A percentile compares a stretch with the other conserved stretches of the same genome.
These are phyloP conservation scores for Trichoderma gracile DNA, from an alignment of 2,329 filamentous ascomycete species.

Conservation along the genomic window DNA sequence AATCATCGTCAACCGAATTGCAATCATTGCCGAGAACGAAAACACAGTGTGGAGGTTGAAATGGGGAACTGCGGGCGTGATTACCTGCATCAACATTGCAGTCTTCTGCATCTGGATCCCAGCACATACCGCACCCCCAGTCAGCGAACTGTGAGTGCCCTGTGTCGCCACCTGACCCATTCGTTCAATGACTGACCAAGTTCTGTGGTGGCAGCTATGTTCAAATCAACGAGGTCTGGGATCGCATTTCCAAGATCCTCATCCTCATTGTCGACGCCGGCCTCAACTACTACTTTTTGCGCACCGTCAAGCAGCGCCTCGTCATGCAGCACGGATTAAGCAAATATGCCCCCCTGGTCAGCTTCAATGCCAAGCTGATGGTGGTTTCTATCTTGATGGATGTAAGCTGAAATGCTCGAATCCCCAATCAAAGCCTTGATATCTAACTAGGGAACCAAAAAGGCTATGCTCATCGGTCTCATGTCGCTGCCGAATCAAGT, in stretches of 20 bases:
- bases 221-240: conserved; percentile 52
- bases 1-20: conserved; percentile 48
- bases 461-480: conserved; percentile 20
- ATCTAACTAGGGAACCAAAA: neutral
- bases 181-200: neutral
- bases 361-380: conserved; percentile 53
- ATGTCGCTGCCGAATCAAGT: conserved; percentile 32
- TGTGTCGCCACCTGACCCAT: no score
- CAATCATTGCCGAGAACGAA: conserved; percentile 44
- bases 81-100: conserved; percentile 53
- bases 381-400: conserved; percentile 53
- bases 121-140: conserved; percentile 36
- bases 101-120: conserved; percentile 59
- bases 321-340: conserved; percentile 46
- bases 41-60: conserved; percentile 42
- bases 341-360: conserved; percentile 52
- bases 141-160: neutral
- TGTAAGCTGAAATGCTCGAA: conserved; percentile 28
- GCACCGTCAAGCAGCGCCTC: conserved; percentile 48
- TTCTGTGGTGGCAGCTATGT: conserved; percentile 35
- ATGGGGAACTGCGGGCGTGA: conserved; percentile 47
- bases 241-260: conserved; percentile 53
- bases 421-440: no score
- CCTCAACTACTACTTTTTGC: conserved; percentile 56
- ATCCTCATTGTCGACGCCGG: conserved; percentile 52